Evolutionary conservation across 257 asterid genomes (phyloP).

Genomic region (Solanum peruvianum): DNA sequence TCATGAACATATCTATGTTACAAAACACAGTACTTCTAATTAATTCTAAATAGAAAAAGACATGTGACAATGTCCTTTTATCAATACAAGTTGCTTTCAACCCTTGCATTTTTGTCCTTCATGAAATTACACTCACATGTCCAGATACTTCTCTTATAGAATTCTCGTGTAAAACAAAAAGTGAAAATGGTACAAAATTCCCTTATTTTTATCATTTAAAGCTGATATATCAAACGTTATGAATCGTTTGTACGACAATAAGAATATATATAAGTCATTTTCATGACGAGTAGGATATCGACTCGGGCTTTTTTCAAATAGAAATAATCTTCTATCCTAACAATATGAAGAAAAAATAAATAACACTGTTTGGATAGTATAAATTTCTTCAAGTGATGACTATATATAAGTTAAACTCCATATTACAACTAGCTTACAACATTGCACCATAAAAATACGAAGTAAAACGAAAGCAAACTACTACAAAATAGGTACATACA

Average conservation of each 20-base stretch:
- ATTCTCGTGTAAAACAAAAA: neutral
- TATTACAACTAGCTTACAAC: neutral
- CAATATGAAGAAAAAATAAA: too few species aligned
- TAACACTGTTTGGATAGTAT: too few species aligned
- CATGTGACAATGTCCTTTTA: neutral
- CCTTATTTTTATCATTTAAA: too few species aligned
- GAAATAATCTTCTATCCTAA: neutral
- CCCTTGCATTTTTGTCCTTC: neutral
- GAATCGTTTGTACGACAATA: accelerated
- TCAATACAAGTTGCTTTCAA: neutral
- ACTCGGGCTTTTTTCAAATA: too few species aligned
- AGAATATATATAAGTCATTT: too few species aligned
- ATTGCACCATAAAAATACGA: neutral
- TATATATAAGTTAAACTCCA: neutral
- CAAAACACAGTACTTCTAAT: neutral
- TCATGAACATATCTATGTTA: neutral
- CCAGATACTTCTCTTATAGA: neutral
- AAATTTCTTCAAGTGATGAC: neutral
- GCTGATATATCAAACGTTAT: too few species aligned
- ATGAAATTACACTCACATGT: neutral
- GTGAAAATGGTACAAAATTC: too few species aligned
- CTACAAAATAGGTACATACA: neutral
- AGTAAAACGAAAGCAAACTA: neutral
- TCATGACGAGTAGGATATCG: too few species aligned
- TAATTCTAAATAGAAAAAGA: neutral